Evolutionary conservation across 192 early-diverging fungal genomes (phyloP).

Genomic region (Podila horticola): DNA sequence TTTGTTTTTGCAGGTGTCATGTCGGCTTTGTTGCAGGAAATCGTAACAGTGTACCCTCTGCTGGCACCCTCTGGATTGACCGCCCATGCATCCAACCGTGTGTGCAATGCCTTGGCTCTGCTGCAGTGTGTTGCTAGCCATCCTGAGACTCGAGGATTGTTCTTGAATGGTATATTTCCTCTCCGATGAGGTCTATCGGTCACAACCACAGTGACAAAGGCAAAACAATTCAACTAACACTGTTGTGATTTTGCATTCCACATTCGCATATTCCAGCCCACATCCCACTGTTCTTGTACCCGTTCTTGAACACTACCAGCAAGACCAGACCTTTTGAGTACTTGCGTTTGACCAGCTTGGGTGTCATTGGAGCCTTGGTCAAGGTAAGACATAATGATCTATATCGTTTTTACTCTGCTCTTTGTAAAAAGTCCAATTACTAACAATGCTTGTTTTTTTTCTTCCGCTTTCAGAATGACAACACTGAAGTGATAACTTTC

Average conservation of each 20-base stretch:
- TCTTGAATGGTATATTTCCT: constrained; percentile 74
- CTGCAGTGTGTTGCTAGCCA: constrained; percentile 97
- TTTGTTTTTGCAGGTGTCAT: constrained; percentile 79
- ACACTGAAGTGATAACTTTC: constrained; percentile 94
- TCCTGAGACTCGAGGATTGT: constrained; percentile 86
- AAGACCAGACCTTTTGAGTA: constrained; percentile 98
- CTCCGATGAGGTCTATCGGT: no score
- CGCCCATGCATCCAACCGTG: constrained; percentile 91
- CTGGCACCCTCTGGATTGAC: constrained; percentile 89
- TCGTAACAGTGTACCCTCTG: constrained; percentile 93
- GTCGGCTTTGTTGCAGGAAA: constrained; percentile 96
- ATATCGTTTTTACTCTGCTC: background rate
- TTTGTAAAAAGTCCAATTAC: background rate
- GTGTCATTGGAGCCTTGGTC: constrained; percentile 96
- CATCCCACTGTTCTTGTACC: constrained; percentile 97
- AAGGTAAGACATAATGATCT: constrained; percentile 65
- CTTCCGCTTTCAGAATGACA: constrained; percentile 81
- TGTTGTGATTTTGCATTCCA: no score
- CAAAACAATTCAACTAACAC: no score
- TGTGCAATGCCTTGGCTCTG: constrained; percentile 95
- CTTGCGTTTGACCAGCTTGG: constrained; percentile 90
- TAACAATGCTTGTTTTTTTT: constrained; percentile 1
- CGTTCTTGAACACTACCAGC: constrained; percentile 95
- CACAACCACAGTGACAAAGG: no score
- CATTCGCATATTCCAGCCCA: constrained; percentile 69